A percentile compares a stretch with the other conserved stretches of the same genome.
These are phyloP conservation scores for Nakazawaea wickerhamii DNA, from an alignment of 805 yeast species.

Conservation along the genomic window DNA sequence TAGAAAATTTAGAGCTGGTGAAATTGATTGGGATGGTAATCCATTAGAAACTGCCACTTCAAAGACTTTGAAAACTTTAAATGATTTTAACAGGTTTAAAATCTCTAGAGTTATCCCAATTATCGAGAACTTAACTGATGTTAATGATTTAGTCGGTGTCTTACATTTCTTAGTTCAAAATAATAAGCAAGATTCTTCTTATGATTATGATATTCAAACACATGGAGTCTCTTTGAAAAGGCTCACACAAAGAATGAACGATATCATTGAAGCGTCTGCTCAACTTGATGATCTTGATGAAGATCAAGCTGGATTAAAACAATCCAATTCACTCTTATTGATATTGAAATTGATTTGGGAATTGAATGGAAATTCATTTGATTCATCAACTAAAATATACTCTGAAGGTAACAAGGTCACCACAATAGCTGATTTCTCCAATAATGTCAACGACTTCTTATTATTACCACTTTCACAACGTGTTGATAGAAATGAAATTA, in stretches of 20 bases:
- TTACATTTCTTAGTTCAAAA: conserved; percentile 20
- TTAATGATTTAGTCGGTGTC: conserved; percentile 24
- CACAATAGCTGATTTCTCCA: conserved; percentile 14
- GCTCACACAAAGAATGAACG: conserved; percentile 64
- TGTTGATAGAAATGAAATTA: conserved; percentile 3
- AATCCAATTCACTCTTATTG: conserved; percentile 30
- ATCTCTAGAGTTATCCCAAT: conserved; percentile 22
- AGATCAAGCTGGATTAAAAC: conserved; percentile 22
- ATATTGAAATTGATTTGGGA: conserved; percentile 28
- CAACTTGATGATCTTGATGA: conserved; percentile 25
- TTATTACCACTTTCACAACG: conserved; percentile 4
- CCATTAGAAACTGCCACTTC: conserved; percentile 15
- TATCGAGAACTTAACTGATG: conserved; percentile 24
- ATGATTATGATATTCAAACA: conserved; percentile 23
- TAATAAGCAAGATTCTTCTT: conserved; percentile 16
- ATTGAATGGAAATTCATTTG: conserved; percentile 23
- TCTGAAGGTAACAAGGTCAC: conserved; percentile 22
- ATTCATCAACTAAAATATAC: conserved; percentile 26
- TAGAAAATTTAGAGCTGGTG: conserved; percentile 26
- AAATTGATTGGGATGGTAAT: conserved; percentile 26
- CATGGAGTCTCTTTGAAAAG: conserved; percentile 53
- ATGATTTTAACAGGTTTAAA: conserved; percentile 15
- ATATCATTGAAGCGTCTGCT: conserved; percentile 60
- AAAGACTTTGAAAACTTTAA: not conserved
- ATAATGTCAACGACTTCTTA: conserved; percentile 1